Base-by-base conservation (phyloP, 495 filamentous ascomycete species). In the Patellaria atrata region DNA sequence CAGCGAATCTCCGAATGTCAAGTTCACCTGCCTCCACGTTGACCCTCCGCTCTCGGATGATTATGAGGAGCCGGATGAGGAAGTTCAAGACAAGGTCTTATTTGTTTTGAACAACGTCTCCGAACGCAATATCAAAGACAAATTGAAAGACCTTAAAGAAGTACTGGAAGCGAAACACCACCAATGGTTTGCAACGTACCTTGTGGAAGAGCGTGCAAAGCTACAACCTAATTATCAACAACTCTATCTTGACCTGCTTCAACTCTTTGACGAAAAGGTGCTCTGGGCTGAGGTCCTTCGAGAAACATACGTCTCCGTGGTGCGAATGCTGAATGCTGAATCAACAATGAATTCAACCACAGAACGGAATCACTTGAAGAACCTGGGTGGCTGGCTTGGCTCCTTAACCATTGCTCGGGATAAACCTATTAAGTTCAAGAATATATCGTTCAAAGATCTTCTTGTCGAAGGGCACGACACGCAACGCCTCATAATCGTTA, bases 81-180 rank as follows among this genome's bases (percentile, higher is more conserved):
- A 91, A 14, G 67, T 77, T 2, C 83, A 91, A 38, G 89, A 94
- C 50, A 91, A 84, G 52, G 83, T 96, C 37, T 71, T 91, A 40
- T 99, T 99, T 51, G 80, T 85, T 21, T 61, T 99, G 38, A 99
- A 99, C 63, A 99, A 99, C 47, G 71, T 96, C 13, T 94, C 89
- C 0, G 73, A 82, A 30, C 73, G 77, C 14, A 96, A 94, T 35
- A 65, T 96, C 7, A 75, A 80, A 21, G 64, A 73, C 20, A 94
- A 93, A 53, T 72, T 81, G 41, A 63, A 63, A 24, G 83, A 89
- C 35, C 67, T 99, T 13, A 75, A 68, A 22, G 76, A 87, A 22
- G 71, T 78, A 18, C 50, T 96, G 32, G 70, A 82, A 26, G 73
- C 80, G 34, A 70, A 75, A 37, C 77, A 93, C 51, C 78, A 87